Conservation (phyloP, 192 early-diverging fungal genomes). For the Geranomyces variabilis region DNA sequence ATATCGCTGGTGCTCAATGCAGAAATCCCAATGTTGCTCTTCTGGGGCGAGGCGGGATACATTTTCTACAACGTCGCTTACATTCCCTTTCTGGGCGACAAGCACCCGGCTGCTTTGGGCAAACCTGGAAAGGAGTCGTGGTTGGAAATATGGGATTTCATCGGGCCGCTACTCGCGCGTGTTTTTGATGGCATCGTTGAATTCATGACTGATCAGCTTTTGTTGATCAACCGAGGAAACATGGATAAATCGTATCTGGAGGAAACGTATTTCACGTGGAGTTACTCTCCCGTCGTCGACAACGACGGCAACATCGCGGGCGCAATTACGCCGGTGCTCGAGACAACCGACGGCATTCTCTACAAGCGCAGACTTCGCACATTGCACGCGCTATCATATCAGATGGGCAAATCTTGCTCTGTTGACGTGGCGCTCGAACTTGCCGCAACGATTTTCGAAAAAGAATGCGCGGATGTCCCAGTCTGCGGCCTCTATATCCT, state of each 20-base stretch:
- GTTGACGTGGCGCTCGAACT: neutral
- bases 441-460: neutral
- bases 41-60: slow-evolving; percentile 9
- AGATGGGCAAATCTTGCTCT: neutral
- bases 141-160: slow-evolving; percentile 6
- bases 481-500: neutral
- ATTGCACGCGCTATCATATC: neutral
- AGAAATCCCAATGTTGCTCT: slow-evolving; percentile 14
- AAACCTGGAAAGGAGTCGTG: neutral
- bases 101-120: slow-evolving; percentile 14
- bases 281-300: slow-evolving; percentile 14
- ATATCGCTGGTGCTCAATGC: neutral
- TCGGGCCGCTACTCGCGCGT: neutral
- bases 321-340: neutral
- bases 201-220: neutral
- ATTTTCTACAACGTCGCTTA: slow-evolving; percentile 31
- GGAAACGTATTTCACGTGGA: slow-evolving; percentile 23
- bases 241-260: slow-evolving; percentile 22
- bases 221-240: neutral
- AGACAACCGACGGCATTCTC: neutral
- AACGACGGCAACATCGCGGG: neutral
- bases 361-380: neutral
- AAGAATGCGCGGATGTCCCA: neutral
- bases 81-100: slow-evolving; percentile 22
- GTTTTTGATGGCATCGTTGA: neutral